Conservation (phyloP, 768 basidiomycete species). For the Paxillus rubicundulus region DNA sequence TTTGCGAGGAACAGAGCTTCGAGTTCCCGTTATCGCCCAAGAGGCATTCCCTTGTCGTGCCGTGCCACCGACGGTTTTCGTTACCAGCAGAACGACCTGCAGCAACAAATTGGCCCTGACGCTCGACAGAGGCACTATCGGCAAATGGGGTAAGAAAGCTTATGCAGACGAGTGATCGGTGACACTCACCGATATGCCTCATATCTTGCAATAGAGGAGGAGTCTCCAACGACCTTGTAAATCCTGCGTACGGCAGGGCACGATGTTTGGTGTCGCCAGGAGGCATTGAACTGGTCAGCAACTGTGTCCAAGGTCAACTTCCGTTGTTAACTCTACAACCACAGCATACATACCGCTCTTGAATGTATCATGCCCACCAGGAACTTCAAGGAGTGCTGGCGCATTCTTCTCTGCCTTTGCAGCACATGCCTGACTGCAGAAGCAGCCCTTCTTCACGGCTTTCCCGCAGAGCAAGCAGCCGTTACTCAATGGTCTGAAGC, state of each 20-base stretch:
- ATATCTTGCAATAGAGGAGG: slow-evolving; percentile 50
- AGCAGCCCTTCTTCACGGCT: slow-evolving; percentile 58
- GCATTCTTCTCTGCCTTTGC: slow-evolving; percentile 54
- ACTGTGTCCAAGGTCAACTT: slow-evolving; percentile 36
- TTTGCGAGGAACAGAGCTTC: slow-evolving; percentile 47
- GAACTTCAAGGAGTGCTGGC: slow-evolving; percentile 59
- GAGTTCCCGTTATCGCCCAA: slow-evolving; percentile 61
- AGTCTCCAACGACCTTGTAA: slow-evolving; percentile 60
- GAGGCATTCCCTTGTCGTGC: slow-evolving; percentile 62
- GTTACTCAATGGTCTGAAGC: slow-evolving; percentile 37
- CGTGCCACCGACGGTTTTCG: slow-evolving; percentile 75
- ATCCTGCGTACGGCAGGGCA: slow-evolving; percentile 59
- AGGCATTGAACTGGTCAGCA: slow-evolving; percentile 62
- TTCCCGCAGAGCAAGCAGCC: slow-evolving; percentile 62
- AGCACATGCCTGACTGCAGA: slow-evolving; percentile 56
- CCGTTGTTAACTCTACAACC: background rate
- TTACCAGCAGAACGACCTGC: slow-evolving; percentile 60
- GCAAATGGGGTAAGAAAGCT: background rate
- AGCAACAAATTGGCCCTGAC: slow-evolving; percentile 54
- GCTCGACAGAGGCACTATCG: slow-evolving; percentile 52
- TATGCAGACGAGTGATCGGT: background rate
- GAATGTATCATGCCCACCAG: slow-evolving; percentile 58
- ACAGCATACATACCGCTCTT: slow-evolving; percentile 56
- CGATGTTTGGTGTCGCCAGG: slow-evolving; percentile 60
- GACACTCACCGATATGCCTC: slow-evolving; percentile 55